Evolutionary conservation across 768 basidiomycete genomes (phyloP), one percentile per base, ranked within the genome.

Genomic region (Lyophyllum semitale): DNA sequence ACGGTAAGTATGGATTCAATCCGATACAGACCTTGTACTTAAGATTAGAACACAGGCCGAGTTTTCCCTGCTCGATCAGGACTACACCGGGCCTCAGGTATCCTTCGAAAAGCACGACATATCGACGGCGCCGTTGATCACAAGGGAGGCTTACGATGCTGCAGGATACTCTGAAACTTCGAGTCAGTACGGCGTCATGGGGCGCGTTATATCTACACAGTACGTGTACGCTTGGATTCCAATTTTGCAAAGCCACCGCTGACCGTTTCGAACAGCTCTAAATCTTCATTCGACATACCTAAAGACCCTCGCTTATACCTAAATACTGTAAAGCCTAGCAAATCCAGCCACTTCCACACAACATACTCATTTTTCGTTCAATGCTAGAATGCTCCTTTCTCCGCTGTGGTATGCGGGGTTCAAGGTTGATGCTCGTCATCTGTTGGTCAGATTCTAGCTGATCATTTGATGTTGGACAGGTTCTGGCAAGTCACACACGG

Each of bases 401-500:
- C 89, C 0, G 84, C 88, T 0, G 63, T 90, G n/a, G 79, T 90
- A 2, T 91, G 88, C 49, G 88, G 88, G 0, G 88, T 89, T 0
- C 89, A 90, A 71, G 79, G 77, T 41, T 46, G 15, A 7, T 17
- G 15, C 6, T 13, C 20, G 2, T 32, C 6, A 48, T 23, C n/a
- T 27, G n/a, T 43, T 41, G 4, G 23, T 25, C 11, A 12, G 52
- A 38, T 12, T 25, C 46, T 27, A 18, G 37, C 1, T 20, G 18
- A 4, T 27, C 37, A 17, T 15, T 30, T 8, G 11, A 25, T 27
- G 15, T 37, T n/a, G n/a, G n/a, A n/a, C n/a, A 78, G 87, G 89
- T 0, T 85, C 88, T 0, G 88, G 88, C 8, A 90, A 91, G 62
- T 89, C 87, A 0, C 88, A 91, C 48, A 88, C 86, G 0, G 81